Conservation (phyloP, 2,329 filamentous ascomycete species). For the Colletotrichum tanaceti region DNA sequence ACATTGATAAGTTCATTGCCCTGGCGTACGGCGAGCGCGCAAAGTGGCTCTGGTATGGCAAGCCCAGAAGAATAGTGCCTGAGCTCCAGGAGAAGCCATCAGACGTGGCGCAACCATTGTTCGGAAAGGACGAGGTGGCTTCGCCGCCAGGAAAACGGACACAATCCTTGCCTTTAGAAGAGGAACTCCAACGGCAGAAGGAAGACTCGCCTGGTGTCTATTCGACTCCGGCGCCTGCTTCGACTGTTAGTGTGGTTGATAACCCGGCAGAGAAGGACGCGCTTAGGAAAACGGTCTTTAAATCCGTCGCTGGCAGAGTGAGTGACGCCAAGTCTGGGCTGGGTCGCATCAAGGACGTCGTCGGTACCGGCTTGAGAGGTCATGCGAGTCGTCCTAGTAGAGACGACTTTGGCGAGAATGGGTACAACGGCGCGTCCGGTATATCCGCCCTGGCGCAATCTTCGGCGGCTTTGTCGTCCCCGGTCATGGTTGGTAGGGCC, state of each 20-base stretch:
- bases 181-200: slow-evolving; percentile 58
- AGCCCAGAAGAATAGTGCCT: slow-evolving; percentile 73
- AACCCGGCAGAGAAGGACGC: slow-evolving; percentile 66
- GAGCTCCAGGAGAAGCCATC: slow-evolving; percentile 61
- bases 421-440: slow-evolving; percentile 48
- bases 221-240: slow-evolving; percentile 57
- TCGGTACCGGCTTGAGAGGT: slow-evolving; percentile 70
- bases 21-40: slow-evolving; percentile 83
- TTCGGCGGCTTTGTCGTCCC: slow-evolving; percentile 49
- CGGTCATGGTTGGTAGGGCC: slow-evolving; percentile 58
- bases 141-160: slow-evolving; percentile 59
- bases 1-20: slow-evolving; percentile 85
- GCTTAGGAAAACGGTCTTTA: slow-evolving; percentile 76
- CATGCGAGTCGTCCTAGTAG: slow-evolving; percentile 67
- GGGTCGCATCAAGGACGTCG: slow-evolving; percentile 86
- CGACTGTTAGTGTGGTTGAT: slow-evolving; percentile 60
- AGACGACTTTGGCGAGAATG: slow-evolving; percentile 62
- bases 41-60: slow-evolving; percentile 96
- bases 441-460: slow-evolving; percentile 53
- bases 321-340: slow-evolving; percentile 85
- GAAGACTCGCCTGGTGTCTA: slow-evolving; percentile 61
- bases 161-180: slow-evolving; percentile 65
- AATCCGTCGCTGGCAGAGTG: slow-evolving; percentile 81
- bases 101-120: slow-evolving; percentile 60
- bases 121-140: slow-evolving; percentile 66